Evolutionary conservation across 176 grass and related monocot genomes (phyloP).

Genomic region (Carex parvula): DNA sequence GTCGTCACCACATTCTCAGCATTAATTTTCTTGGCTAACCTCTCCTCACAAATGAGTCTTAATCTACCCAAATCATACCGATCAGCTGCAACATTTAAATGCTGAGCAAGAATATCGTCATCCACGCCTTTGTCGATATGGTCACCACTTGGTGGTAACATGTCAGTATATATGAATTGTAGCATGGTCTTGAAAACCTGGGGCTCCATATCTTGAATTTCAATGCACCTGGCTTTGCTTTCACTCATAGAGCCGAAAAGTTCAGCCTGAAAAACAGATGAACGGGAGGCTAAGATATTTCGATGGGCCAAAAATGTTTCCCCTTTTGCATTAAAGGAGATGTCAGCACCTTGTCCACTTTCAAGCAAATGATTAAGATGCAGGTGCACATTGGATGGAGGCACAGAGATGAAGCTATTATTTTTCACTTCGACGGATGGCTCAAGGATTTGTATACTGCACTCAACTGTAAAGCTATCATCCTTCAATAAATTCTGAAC

Average conservation of each 20-base stretch:
- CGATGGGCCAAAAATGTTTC: not conserved
- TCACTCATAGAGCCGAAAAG: slow-evolving; percentile 26
- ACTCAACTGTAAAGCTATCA: too few species aligned
- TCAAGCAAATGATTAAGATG: not conserved
- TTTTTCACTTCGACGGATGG: not conserved
- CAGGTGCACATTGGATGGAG: not conserved
- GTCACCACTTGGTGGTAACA: not conserved
- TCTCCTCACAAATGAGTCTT: slow-evolving; percentile 20
- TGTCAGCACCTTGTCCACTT: not conserved
- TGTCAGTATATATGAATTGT: slow-evolving; percentile 27
- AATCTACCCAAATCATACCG: slow-evolving; percentile 29
- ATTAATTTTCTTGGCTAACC: slow-evolving; percentile 21
- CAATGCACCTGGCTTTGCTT: not conserved
- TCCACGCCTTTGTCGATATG: not conserved
- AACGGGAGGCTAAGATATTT: not conserved
- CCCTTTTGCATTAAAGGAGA: slow-evolving; percentile 11
- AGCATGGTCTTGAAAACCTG: slow-evolving; percentile 13
- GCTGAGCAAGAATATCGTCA: slow-evolving; percentile 17
- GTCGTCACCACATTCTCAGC: slow-evolving; percentile 11
- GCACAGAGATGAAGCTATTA: not conserved
- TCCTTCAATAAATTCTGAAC: too few species aligned
- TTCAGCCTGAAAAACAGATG: not conserved
- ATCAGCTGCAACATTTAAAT: slow-evolving; percentile 37
- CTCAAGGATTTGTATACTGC: too few species aligned
- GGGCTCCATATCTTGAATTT: slow-evolving; percentile 10